These are phyloP conservation scores for Orbilia brochopaga DNA, from an alignment of 2,329 filamentous ascomycete genomes.

Conservation along the genomic window DNA sequence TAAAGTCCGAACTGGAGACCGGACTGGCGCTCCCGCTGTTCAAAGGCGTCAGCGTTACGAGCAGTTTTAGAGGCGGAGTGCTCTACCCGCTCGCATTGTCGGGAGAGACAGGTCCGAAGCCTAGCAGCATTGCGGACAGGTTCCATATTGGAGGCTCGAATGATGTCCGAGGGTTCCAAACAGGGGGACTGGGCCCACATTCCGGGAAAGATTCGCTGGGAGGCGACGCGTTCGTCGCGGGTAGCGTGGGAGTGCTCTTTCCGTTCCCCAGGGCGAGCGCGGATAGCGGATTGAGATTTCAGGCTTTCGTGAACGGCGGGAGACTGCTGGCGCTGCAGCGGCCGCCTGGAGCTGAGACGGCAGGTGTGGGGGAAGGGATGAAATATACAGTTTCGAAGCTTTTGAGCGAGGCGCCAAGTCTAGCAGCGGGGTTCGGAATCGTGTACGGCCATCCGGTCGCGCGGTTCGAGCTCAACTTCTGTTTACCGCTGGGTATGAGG, in stretches of 20 bases:
- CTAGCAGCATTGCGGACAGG: constrained; percentile 87
- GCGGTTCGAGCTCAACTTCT: constrained; percentile 94
- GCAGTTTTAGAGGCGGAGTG: constrained; percentile 78
- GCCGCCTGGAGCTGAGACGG: constrained; percentile 59
- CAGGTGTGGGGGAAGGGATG: constrained; percentile 65
- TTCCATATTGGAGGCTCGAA: constrained; percentile 94
- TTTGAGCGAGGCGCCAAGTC: constrained; percentile 76
- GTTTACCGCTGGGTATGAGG: constrained; percentile 69
- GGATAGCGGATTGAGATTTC: constrained; percentile 83
- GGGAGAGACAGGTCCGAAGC: constrained; percentile 58
- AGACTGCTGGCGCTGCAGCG: constrained; percentile 77
- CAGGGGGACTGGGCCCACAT: constrained; percentile 84
- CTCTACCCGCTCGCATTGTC: constrained; percentile 79
- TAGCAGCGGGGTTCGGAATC: constrained; percentile 84
- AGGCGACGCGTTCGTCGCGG: constrained; percentile 89
- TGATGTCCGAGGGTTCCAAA: constrained; percentile 89
- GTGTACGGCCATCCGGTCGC: constrained; percentile 95
- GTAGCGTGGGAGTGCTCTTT: constrained; percentile 81
- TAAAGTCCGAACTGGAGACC: constrained; percentile 81
- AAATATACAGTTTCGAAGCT: constrained; percentile 71
- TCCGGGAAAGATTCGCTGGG: constrained; percentile 86
- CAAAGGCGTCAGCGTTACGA: constrained; percentile 80
- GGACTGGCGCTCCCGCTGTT: constrained; percentile 35
- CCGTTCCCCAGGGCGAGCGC: constrained; percentile 81
- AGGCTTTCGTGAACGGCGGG: constrained; percentile 90